Evolutionary conservation across 2,329 filamentous ascomycete species (phyloP).

Genomic region (Achaetomium macrosporum): DNA sequence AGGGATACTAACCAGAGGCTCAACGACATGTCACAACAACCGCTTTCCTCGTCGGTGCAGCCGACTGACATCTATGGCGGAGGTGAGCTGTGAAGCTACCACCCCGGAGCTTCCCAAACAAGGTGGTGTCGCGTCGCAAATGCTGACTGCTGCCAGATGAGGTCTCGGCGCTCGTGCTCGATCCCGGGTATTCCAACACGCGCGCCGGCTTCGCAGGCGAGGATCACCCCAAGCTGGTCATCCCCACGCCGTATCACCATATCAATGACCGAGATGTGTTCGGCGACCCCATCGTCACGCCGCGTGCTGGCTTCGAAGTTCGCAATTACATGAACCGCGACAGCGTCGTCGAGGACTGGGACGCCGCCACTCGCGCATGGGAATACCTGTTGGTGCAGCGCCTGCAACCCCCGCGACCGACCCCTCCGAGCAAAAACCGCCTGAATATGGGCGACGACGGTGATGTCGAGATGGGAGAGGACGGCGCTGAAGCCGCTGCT

Average conservation of each 20-base stretch:
- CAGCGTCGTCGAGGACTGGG: constrained; percentile 93
- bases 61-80: constrained; percentile 60
- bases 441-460: constrained; percentile 60
- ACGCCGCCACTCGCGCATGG: constrained; percentile 82
- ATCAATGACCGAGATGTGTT: constrained; percentile 59
- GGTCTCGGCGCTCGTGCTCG: constrained; percentile 92
- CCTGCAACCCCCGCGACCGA: constrained; percentile 69
- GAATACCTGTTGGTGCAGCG: constrained; percentile 87
- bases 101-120: not conserved
- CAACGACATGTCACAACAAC: constrained; percentile 46
- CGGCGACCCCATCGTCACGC: constrained; percentile 84
- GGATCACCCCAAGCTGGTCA: constrained; percentile 89
- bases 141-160: constrained; percentile 59
- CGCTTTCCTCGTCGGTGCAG: constrained; percentile 49
- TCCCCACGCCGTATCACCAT: constrained; percentile 82
- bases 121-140: not conserved
- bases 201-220: constrained; percentile 97
- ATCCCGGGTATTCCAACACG: constrained; percentile 84
- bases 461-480: constrained; percentile 54
- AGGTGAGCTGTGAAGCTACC: constrained; percentile 37
- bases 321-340: constrained; percentile 88
- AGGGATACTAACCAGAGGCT: not conserved
- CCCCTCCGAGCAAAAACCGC: constrained; percentile 67
- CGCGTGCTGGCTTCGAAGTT: constrained; percentile 70
- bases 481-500: constrained; percentile 21